Base-by-base conservation (phyloP, 2,329 filamentous ascomycete species). In the Graphilbum sp. region DNA sequence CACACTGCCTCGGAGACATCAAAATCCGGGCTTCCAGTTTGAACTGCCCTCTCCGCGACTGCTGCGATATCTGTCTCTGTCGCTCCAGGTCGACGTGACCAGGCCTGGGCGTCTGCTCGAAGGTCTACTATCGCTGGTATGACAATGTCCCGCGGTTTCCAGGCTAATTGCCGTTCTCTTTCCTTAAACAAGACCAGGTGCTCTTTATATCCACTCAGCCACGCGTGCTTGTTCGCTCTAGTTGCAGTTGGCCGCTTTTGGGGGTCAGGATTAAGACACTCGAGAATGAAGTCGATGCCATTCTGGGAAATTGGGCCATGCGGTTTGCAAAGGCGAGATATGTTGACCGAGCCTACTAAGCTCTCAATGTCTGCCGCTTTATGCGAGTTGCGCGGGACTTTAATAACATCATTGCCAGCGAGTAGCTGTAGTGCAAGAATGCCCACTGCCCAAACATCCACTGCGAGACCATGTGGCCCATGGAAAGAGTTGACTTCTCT, bases 381-480 rank as follows among this genome's bases (percentile, higher is more conserved):
- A 1, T 49, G 41, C 18, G 42, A 35, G 17, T 45, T n/a, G 12
- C 48, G 41, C 17, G 54, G 39, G 6, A 47, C 33, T 10, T 47
- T 36, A 8, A 42, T 7, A 2, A 20, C 38, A 18, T 54, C 42
- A 21, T 41, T 43, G 3, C 50, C 50, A 2, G 45, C 38, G 10
- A 54, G 35, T 7, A 58, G 42, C 32, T 54, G 54, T 1, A 69
- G 41, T 0, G 55, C 47, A 4, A 71, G 53, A 38, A 69, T 54
- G 0, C 68, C 68, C 15, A 71, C 47, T 4, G 66, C 61, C 67
- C 67, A 72, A 18, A 71, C 61, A 41, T 72, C 68, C 6, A 67
- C 62, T 1, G 55, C 37, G 39, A 57, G 15, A 44, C 48, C 37
- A 49, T 67, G 52, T 48, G 51, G 25, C 2, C 35, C 36, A 3